Base-by-base conservation (phyloP, 163 green algal genomes). In the Scenedesmus sp. region DNA sequence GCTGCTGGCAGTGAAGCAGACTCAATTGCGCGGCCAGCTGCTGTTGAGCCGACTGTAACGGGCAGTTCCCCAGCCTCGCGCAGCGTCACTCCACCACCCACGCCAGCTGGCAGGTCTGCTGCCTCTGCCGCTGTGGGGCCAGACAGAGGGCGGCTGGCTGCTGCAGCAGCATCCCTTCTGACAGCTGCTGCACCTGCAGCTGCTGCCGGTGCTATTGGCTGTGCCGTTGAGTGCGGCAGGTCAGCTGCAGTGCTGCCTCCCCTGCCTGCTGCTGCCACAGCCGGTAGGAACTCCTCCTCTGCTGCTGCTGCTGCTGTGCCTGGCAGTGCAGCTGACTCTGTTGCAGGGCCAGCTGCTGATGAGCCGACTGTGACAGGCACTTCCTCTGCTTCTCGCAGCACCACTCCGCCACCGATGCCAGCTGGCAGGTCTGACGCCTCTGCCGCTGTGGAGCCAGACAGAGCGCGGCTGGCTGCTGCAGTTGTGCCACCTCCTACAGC, bases 151-250 rank as follows among this genome's bases (percentile, higher is more conserved):
- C 59, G 59, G 59, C 59, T 64, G 59, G 15, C 2, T 34, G 16
- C 66, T 34, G 16, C 16, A 16, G 4, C 15, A 34, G 15, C 2
- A 4, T 8, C 16, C 16, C 34, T 46, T 46, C 34, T 46, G 16
- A 18, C 2, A 76, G 34, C 13, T 77, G 60, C 18, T 90, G 59
- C 15, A 54, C 13, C 57, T 55, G 56, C 56, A 23, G 20, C 52
- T 26, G 66, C 81, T 86, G 9, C 55, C 66, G 57, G 8, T 34
- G 56, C 59, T 23, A 18, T 62, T 12, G 77, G 77, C 7, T 34
- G 57, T 59, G 77, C 77, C 20, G 59, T 34, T 34, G 77, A 88
- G 77, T 57, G 9, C 59, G 83, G 83, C 66, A 88, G 83, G 83
- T 88, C 83, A 79, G 57, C 34, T 55, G 66, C 83, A 15, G 67